Base-by-base conservation (phyloP, 2,329 filamentous ascomycete species). In the Pezicula rhizophila region DNA sequence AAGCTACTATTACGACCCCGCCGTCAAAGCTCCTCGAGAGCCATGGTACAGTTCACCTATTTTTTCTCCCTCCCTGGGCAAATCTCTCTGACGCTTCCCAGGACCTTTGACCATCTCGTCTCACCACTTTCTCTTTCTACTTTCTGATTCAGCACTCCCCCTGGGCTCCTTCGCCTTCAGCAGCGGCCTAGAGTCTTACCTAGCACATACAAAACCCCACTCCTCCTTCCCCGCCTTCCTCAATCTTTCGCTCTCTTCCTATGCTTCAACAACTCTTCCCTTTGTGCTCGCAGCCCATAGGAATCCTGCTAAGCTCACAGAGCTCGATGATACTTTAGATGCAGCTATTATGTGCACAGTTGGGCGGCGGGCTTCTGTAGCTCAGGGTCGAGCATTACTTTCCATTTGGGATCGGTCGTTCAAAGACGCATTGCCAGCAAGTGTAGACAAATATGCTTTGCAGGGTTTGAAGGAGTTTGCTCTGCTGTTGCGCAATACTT, bases 101-200 rank as follows among this genome's bases (percentile, higher is more conserved):
- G 61, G 51, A 35, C 50, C 50, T 15, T 37, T 63, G 15, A 37
- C 49, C 12, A 14, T 58, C 8, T 53, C 57, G 8, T 51, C 61
- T 18, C 56, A 61, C 48, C 88, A 92, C 67, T 84, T 85, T 56
- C 78, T 90, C 34, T 79, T 92, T 28, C 75, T 93, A 3, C 81
- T 92, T 43, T 81, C 88, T 42, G 88, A 93, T 71, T 91, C 88
- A 1, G 86, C 87, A 12, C 79, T 93, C 2, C 88, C 88, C 1
- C 75, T 93, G 0, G 88, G 88, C 49, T 89, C 87, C n/a, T 93
- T 93, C 69, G 88, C 88, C 60, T 93, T 92, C 71, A 88, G 83
- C 71, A 86, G 81, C 57, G 87, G 87, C 3, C 77, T 93, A 14
- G 88, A 93, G 69, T 92, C 87, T 37, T 92, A 85, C 66, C 80